phyloP scores from a whole-genome alignment of 495 filamentous ascomycete genomes.

The Delitschia confertaspora region DNA sequence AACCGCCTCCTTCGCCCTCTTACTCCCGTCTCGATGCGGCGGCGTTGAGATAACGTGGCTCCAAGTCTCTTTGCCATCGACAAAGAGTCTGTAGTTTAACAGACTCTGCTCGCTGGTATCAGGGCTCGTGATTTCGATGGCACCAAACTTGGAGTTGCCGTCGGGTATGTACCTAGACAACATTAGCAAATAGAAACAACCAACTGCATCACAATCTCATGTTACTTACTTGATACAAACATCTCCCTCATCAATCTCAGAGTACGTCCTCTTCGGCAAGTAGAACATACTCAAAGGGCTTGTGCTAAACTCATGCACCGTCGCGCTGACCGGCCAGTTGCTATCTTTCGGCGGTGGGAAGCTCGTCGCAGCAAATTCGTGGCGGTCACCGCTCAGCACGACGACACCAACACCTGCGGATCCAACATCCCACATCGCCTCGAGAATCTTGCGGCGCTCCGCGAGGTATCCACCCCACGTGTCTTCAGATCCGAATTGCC shows the following conservation, averaged over 20 bases:
- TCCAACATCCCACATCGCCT: conserved; percentile 81
- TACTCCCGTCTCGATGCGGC: conserved; percentile 25
- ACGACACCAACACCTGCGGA: conserved; percentile 66
- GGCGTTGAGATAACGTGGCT: conserved; percentile 37
- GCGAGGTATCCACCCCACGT: conserved; percentile 86
- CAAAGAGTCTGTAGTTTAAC: conserved; percentile 71
- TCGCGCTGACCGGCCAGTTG: conserved; percentile 48
- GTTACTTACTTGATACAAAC: conserved; percentile 60
- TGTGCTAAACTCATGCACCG: conserved; percentile 79
- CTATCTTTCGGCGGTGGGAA: conserved; percentile 61
- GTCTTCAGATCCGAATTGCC: conserved; percentile 71
- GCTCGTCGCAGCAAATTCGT: conserved; percentile 88
- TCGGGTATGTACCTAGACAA: conserved; percentile 72
- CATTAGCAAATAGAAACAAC: conserved; percentile 5
- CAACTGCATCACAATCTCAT: conserved; percentile 17
- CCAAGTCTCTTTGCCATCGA: conserved; percentile 75
- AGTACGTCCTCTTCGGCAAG: conserved; percentile 73
- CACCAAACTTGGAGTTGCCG: conserved; percentile 86
- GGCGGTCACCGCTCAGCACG: conserved; percentile 78
- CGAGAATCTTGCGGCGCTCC: conserved; percentile 69
- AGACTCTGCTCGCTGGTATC: conserved; percentile 39
- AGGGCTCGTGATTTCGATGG: conserved; percentile 66
- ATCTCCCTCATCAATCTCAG: conserved; percentile 68
- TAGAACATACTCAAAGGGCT: conserved; percentile 91
- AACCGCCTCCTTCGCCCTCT: conserved; percentile 33